Conservation (phyloP, 208 protist species). For the Leishmania tropica region DNA sequence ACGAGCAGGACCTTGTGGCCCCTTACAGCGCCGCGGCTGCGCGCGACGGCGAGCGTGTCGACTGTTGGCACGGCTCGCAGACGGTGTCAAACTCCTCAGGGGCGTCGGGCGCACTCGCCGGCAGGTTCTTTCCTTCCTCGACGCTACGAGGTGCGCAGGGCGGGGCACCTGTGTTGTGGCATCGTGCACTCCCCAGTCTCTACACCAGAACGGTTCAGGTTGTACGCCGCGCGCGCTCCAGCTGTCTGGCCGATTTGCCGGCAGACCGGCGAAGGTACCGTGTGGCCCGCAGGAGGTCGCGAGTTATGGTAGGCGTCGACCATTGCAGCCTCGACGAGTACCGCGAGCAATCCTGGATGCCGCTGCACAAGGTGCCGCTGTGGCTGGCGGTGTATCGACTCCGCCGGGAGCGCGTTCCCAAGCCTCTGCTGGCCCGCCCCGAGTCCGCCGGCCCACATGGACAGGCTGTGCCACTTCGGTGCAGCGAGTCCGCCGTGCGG, state of each 20-base stretch:
- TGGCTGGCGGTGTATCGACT: constrained; percentile 21
- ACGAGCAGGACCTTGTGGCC: constrained; percentile 44
- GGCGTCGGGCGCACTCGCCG: neutral
- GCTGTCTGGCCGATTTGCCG: neutral
- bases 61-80: neutral
- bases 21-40: neutral
- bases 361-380: constrained; percentile 11
- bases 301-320: constrained; percentile 14
- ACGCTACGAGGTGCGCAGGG: constrained; percentile 10
- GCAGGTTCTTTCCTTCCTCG: constrained; percentile 10
- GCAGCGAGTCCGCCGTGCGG: neutral
- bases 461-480: neutral
- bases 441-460: neutral
- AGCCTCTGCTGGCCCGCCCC: constrained; percentile 16
- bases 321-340: constrained; percentile 23
- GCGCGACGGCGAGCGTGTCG: neutral
- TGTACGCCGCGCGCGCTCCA: constrained; percentile 4
- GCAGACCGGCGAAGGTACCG: neutral
- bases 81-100: constrained; percentile 1
- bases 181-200: constrained; percentile 19
- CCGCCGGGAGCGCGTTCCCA: constrained; percentile 20
- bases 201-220: constrained; percentile 22
- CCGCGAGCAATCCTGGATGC: constrained; percentile 15
- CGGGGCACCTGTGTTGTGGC: constrained; percentile 22
- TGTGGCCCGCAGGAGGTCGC: neutral